These are phyloP conservation scores for Linnemannia schmuckeri DNA, from an alignment of 192 early-diverging fungal species.

Conservation along the genomic window DNA sequence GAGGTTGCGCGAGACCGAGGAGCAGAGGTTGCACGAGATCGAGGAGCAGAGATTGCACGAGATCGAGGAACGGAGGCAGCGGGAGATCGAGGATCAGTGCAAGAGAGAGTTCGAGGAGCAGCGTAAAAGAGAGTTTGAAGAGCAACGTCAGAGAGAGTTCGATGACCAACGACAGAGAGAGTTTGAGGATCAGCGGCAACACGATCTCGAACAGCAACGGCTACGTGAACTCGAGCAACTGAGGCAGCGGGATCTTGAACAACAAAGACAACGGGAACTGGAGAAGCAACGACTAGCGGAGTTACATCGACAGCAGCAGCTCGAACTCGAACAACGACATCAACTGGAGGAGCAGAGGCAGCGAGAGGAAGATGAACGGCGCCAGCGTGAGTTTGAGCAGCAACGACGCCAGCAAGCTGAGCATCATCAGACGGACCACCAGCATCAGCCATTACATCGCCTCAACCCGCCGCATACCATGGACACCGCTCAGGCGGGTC, in stretches of 20 bases:
- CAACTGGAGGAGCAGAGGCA: constrained; percentile 3
- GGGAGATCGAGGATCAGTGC: neutral
- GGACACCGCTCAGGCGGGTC: neutral
- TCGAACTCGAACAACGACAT: neutral
- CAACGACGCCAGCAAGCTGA: neutral
- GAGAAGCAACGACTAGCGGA: neutral
- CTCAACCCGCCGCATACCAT: neutral
- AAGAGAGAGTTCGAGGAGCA: constrained; percentile 3
- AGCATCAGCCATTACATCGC: neutral
- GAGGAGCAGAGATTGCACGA: neutral
- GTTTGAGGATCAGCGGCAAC: neutral
- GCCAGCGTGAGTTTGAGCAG: neutral
- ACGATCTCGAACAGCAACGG: neutral
- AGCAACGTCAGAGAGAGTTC: constrained; percentile 5
- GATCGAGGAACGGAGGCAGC: neutral
- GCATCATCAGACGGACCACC: neutral
- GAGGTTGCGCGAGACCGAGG: neutral
- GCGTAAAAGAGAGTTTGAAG: constrained; percentile 1
- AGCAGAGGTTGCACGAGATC: neutral
- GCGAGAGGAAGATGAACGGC: constrained; percentile 1
- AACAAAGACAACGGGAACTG: neutral
- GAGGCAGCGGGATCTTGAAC: neutral
- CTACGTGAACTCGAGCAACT: constrained; percentile 11
- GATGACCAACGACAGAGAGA: constrained; percentile 7
- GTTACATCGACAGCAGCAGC: constrained; percentile 5